Percentiles rank a stretch among this genome's conserved stretches.
Evolutionary conservation across 768 basidiomycete genomes (phyloP).

Genomic region (Mycena sanguinolenta): DNA sequence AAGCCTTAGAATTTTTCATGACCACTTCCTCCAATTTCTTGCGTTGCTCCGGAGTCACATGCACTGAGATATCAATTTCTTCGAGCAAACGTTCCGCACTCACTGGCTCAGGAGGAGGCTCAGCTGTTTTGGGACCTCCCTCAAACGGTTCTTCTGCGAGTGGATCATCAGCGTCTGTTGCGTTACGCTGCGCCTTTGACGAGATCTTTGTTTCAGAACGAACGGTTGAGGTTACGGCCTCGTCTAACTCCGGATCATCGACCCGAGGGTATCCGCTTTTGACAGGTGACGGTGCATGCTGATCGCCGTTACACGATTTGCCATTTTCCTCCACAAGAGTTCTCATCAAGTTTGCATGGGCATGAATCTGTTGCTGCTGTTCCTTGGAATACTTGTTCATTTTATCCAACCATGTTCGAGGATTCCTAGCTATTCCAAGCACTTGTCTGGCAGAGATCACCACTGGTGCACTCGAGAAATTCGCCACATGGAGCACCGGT

Average conservation of each 20-base stretch:
- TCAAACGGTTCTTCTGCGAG: slow-evolving; percentile 37
- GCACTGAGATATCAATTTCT: slow-evolving; percentile 1
- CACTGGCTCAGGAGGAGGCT: slow-evolving; percentile 34
- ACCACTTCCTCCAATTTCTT: slow-evolving; percentile 33
- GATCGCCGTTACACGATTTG: too few relatives aligned
- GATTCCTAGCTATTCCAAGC: slow-evolving; percentile 22
- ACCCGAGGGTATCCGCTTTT: too few relatives aligned
- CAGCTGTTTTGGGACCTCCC: slow-evolving; percentile 48
- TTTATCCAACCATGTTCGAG: slow-evolving; percentile 30
- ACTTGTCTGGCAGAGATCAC: slow-evolving; percentile 25
- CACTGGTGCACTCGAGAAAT: slow-evolving; percentile 11
- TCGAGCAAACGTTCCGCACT: background rate
- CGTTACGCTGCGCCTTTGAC: slow-evolving; percentile 9
- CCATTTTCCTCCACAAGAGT: too few relatives aligned
- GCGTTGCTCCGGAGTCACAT: background rate
- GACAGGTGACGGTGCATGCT: too few relatives aligned
- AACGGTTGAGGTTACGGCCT: too few relatives aligned
- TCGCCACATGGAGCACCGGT: slow-evolving; percentile 2
- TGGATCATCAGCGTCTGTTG: slow-evolving; percentile 16
- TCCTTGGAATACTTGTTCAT: slow-evolving; percentile 2
- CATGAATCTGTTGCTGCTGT: background rate
- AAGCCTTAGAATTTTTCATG: slow-evolving; percentile 36
- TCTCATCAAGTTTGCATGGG: too few relatives aligned
- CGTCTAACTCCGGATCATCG: too few relatives aligned
- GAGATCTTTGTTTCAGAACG: background rate